Base-by-base conservation (phyloP, 1,284 basidiomycete species). In the Trichosporon sp. region DNA sequence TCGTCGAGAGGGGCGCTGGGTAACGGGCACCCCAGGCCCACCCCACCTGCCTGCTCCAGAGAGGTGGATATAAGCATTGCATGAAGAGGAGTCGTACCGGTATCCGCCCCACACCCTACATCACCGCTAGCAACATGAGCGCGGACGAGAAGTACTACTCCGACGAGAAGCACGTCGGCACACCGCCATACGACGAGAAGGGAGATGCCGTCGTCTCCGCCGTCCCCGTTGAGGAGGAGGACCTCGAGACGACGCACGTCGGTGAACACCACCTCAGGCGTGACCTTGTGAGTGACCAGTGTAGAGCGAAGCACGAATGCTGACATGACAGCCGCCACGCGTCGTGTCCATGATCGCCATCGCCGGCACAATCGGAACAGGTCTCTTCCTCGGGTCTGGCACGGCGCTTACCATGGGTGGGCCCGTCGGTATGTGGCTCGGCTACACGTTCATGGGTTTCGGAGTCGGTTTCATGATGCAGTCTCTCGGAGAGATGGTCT, bases 351-450 rank as follows among this genome's bases (percentile, higher is more conserved):
- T 82, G 77, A 80, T 84, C 59, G 79, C 86, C 14, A 83, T 87
- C 40, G 74, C 78, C 35, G 86, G 86, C 8, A 84, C 83, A n/a
- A 87, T 87, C 72, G 86, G 86, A 37, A 87, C 86, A 8, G 86
- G 84, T 79, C 74, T 80, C 12, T 79, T 79, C 70, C 73, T 87
- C 69, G 86, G 86, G 69, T 84, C 84, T 4, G 86, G 86, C 26
- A 74, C 77, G 35, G 84, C 86, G 11, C 81, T 87, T 38, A 54
- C 51, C 51, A 54, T 51, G 32, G 85, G 84, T 63, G 86, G 86
- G 12, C 86, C 86, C 2, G 77, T 84, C 16, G 85, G 85, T 66
- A 78, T 84, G 3, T 73, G 78, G 59, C 68, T 80, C 14, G 77
- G 72, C 3, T 80, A 76, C 69, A 64, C 74, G 2, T 21, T 76